Percentiles rank a stretch among this genome's conserved stretches.
Evolutionary conservation across 148 eudicot species (phyloP).

Genomic region (Camellia japonica): DNA sequence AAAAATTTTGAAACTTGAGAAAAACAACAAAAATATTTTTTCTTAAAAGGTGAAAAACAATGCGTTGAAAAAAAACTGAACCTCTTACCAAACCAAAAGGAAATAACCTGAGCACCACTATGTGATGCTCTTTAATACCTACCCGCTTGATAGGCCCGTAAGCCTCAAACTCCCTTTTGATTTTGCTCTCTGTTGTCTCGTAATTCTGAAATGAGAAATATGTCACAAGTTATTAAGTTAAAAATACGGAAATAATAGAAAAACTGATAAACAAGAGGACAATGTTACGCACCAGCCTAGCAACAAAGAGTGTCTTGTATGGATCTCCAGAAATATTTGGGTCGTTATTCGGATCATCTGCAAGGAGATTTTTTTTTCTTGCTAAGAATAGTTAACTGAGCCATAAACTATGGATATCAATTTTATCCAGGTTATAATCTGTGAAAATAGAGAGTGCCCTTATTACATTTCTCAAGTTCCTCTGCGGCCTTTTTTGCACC

Average conservation of each 20-base stretch:
- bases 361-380: constrained; percentile 10
- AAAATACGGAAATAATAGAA: not conserved
- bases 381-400: not conserved
- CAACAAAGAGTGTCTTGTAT: constrained; percentile 92
- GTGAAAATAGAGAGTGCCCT: not conserved
- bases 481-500: constrained; percentile 93
- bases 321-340: constrained; percentile 90
- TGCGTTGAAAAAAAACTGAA: constrained; percentile 11
- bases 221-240: not conserved
- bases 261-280: not conserved
- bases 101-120: constrained; percentile 57
- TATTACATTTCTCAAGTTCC: constrained; percentile 87
- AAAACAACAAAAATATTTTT: not conserved
- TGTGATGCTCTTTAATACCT: constrained; percentile 59
- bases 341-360: constrained; percentile 92
- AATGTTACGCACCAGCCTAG: constrained; percentile 71
- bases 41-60: not conserved
- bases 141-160: constrained; percentile 99
- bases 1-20: too few relatives aligned
- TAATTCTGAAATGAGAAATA: constrained; percentile 56
- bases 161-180: constrained; percentile 99
- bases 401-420: not conserved
- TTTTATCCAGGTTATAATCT: not conserved
- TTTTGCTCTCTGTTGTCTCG: constrained; percentile 93
- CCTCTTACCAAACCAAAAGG: constrained; percentile 72